Percentiles rank a stretch among this genome's conserved stretches.
Evolutionary conservation across 2,329 filamentous ascomycete genomes (phyloP).

Genomic region (Colletotrichum tropicale): DNA sequence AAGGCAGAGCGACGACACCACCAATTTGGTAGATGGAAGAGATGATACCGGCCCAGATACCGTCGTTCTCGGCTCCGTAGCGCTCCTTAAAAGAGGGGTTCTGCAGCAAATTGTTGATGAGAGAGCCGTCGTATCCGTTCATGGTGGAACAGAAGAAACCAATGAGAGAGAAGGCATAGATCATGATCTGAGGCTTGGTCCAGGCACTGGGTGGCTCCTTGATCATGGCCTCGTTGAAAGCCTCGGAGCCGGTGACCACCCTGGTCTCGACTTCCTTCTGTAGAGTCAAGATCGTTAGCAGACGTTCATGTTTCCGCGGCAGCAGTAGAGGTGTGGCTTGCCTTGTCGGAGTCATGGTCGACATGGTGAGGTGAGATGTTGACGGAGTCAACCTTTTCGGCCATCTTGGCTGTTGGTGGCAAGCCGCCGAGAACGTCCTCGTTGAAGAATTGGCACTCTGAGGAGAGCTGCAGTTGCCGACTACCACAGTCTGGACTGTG

Average conservation of each 20-base stretch:
- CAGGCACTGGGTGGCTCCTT: conserved; percentile 53
- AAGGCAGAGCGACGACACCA: conserved; percentile 48
- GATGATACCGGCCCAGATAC: conserved; percentile 53
- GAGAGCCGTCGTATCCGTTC: conserved; percentile 57
- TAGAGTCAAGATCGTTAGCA: background rate
- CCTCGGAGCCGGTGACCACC: conserved; percentile 55
- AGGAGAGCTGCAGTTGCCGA: background rate
- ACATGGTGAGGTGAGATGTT: conserved; percentile 20
- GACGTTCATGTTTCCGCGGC: fast-evolving
- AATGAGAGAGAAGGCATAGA: conserved; percentile 49
- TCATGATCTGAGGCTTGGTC: conserved; percentile 40
- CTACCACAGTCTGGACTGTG: conserved; percentile 10
- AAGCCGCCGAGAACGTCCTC: background rate
- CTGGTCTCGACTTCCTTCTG: conserved; percentile 36
- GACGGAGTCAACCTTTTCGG: conserved; percentile 20
- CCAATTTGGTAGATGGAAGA: conserved; percentile 59
- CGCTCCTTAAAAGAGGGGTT: conserved; percentile 43
- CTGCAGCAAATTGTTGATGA: conserved; percentile 53
- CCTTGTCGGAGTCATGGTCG: conserved; percentile 18
- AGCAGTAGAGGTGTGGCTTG: background rate
- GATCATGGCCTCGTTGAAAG: conserved; percentile 58
- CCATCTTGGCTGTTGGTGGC: conserved; percentile 1
- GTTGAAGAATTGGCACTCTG: background rate
- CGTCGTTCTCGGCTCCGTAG: conserved; percentile 44
- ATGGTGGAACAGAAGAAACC: conserved; percentile 56